Percentiles rank a stretch among this genome's conserved stretches.
These are phyloP conservation scores for Senna siamea DNA, from an alignment of 306 rosid species.

Conservation along the genomic window DNA sequence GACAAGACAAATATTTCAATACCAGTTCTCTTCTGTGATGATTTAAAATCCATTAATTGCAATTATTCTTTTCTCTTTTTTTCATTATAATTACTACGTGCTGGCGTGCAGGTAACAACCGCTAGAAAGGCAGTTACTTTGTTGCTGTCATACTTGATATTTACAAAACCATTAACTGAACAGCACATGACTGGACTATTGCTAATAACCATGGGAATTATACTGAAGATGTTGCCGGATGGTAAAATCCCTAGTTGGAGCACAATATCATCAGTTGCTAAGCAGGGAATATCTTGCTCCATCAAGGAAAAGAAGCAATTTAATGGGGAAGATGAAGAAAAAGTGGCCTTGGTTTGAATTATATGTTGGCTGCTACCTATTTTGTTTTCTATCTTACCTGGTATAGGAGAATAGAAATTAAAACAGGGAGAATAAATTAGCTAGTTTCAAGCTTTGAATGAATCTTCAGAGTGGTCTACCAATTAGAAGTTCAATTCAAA, in stretches of 20 bases:
- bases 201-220: conserved; percentile 61
- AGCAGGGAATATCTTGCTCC: conserved; percentile 23
- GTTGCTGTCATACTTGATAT: conserved; percentile 62
- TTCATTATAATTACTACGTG: neutral
- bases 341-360: conserved; percentile 40
- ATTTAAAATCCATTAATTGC: no score
- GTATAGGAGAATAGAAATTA: conserved; percentile 38
- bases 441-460: neutral
- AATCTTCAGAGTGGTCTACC: neutral
- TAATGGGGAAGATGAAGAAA: conserved; percentile 42
- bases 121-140: conserved; percentile 69
- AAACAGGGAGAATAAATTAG: neutral
- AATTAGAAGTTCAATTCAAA: neutral
- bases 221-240: conserved; percentile 58
- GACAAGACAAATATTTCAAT: neutral
- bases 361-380: conserved; percentile 36
- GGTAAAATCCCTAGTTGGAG: conserved; percentile 32
- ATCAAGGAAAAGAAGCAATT: conserved; percentile 5
- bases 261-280: neutral
- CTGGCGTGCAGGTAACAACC: conserved; percentile 56
- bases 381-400: neutral
- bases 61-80: neutral
- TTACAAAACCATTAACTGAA: conserved; percentile 70
- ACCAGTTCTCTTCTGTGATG: neutral
- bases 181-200: conserved; percentile 61